Evolutionary conservation across 139 green algal species (phyloP).

Genomic region (Helicosporidium sp.): DNA sequence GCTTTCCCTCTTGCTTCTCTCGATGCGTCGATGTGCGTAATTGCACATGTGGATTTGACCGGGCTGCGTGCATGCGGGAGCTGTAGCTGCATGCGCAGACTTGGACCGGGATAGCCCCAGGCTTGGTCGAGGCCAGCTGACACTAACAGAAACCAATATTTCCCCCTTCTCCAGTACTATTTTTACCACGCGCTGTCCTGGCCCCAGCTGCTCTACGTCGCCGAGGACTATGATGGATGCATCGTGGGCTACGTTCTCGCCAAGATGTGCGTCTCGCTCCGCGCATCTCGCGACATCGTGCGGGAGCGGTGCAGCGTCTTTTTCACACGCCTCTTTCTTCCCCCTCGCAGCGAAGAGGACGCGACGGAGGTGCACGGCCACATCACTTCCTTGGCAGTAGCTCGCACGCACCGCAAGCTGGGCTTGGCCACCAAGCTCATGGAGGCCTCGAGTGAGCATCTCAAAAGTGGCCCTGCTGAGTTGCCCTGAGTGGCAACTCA

Average conservation of each 20-base stretch:
- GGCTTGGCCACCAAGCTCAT: conserved; percentile 90
- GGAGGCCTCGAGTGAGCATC: conserved; percentile 56
- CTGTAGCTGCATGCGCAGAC: too few relatives aligned
- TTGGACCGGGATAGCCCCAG: too few relatives aligned
- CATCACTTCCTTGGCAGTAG: conserved; percentile 92
- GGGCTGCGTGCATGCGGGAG: too few relatives aligned
- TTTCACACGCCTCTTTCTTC: too few relatives aligned
- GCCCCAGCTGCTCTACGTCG: conserved; percentile 93
- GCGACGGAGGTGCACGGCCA: conserved; percentile 66
- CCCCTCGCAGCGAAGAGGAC: conserved; percentile 88
- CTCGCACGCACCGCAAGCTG: conserved; percentile 83
- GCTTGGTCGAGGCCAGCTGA: too few relatives aligned
- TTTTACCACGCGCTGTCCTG: conserved; percentile 96
- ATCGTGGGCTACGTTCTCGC: conserved; percentile 98
- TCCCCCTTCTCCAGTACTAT: conserved; percentile 88
- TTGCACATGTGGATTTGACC: too few relatives aligned
- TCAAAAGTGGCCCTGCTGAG: neutral
- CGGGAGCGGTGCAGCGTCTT: too few relatives aligned
- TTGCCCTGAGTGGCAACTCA: neutral
- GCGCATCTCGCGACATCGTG: too few relatives aligned
- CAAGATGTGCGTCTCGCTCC: conserved; percentile 72
- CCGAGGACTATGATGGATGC: conserved; percentile 83
- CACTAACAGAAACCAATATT: too few relatives aligned
- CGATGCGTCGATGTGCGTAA: too few relatives aligned
- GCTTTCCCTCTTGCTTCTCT: too few relatives aligned